Conservation (phyloP, 495 filamentous ascomycete species). For the Hypoxylon fuscum region DNA sequence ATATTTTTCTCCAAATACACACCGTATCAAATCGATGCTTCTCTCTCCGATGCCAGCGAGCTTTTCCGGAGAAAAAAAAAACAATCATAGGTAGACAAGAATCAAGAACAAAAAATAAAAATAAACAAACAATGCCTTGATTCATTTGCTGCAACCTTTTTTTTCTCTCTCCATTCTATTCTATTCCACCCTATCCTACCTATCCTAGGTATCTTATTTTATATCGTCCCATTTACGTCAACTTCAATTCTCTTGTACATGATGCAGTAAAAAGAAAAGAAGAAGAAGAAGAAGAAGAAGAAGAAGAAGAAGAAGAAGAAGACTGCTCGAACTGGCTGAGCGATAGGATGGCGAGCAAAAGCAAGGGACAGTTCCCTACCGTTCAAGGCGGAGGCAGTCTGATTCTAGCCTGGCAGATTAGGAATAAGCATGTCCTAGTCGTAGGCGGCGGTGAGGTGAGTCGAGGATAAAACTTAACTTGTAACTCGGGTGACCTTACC, state of each 20-base stretch:
- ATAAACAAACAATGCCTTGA: constrained; percentile 30
- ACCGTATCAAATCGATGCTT: constrained; percentile 28
- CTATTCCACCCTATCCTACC: not conserved
- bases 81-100: constrained; percentile 28
- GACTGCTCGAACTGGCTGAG: constrained; percentile 19
- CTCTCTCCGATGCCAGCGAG: constrained; percentile 16
- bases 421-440: constrained; percentile 82
- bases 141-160: constrained; percentile 10
- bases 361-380: constrained; percentile 67
- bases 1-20: constrained; percentile 18
- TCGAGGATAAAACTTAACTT: not conserved
- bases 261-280: constrained; percentile 37
- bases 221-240: not conserved
- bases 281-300: too few relatives aligned
- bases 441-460: constrained; percentile 92
- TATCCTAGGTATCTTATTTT: too few relatives aligned
- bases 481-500: constrained; percentile 7
- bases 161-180: constrained; percentile 11
- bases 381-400: constrained; percentile 91
- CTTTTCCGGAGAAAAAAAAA: constrained; percentile 29
- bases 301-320: too few relatives aligned
- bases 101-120: too few relatives aligned
- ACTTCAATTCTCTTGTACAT: constrained; percentile 7
- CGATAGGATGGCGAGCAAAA: constrained; percentile 56
- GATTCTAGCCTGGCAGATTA: constrained; percentile 93